phyloP scores from a whole-genome alignment of 306 rosid species.

The Spatholobus suberectus region DNA sequence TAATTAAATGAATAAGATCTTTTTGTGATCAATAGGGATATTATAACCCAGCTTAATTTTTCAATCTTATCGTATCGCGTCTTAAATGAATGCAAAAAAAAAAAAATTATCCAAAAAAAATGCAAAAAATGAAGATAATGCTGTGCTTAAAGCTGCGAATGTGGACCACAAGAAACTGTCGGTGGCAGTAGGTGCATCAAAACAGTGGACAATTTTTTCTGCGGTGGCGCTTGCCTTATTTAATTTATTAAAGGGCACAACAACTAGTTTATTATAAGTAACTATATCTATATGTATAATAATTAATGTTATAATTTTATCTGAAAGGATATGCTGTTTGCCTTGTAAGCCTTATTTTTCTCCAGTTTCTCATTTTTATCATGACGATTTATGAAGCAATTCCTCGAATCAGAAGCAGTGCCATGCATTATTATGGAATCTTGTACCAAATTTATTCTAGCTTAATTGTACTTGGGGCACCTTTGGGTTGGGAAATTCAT shows the following conservation, averaged over 20 bases:
- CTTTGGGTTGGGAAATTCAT: neutral
- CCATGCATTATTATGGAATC: neutral
- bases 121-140: neutral
- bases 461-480: neutral
- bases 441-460: neutral
- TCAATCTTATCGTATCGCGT: neutral
- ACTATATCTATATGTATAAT: neutral
- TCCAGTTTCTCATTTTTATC: neutral
- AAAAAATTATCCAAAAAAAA: too few species aligned
- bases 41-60: neutral
- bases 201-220: neutral
- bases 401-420: neutral
- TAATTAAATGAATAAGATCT: neutral
- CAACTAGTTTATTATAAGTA: neutral
- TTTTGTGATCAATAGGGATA: neutral
- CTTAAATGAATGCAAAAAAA: neutral
- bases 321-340: neutral
- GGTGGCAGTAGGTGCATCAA: constrained; percentile 37
- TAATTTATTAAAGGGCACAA: neutral
- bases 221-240: neutral
- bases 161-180: constrained; percentile 40
- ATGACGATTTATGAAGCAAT: neutral
- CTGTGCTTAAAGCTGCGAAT: neutral
- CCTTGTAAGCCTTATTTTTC: neutral
- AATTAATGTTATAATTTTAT: neutral